These are phyloP conservation scores for Nemophila menziesii DNA, from an alignment of 257 asterid species.

Conservation along the genomic window DNA sequence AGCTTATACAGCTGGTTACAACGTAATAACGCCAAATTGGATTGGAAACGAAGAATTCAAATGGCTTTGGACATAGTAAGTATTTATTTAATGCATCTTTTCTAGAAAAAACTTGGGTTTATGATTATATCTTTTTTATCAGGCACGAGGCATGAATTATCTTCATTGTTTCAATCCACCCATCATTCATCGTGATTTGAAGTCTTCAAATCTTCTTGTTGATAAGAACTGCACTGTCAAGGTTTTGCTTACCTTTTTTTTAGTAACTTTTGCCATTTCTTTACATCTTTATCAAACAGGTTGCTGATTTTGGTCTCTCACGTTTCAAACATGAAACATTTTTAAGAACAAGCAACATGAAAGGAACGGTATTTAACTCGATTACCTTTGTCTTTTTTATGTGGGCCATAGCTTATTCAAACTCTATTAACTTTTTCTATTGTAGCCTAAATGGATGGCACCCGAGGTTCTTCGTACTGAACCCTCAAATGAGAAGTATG, in stretches of 20 bases:
- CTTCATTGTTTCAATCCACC: conserved; percentile 87
- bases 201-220: conserved; percentile 97
- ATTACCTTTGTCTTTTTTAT: too few relatives aligned
- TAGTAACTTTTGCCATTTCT: background rate
- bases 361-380: conserved; percentile 69
- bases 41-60: conserved; percentile 71
- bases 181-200: conserved; percentile 84
- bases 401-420: background rate
- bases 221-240: conserved; percentile 95
- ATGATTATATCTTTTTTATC: too few relatives aligned
- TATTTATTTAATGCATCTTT: conserved; percentile 12
- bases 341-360: conserved; percentile 70
- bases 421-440: background rate
- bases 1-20: conserved; percentile 76
- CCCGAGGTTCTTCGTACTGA: conserved; percentile 97
- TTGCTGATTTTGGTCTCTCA: conserved; percentile 95
- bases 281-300: conserved; percentile 32
- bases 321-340: conserved; percentile 75
- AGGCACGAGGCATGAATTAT: conserved; percentile 97
- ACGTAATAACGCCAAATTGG: conserved; percentile 59
- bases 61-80: conserved; percentile 97
- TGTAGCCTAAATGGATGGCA: conserved; percentile 99
- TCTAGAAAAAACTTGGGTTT: too few relatives aligned
- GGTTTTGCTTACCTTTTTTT: conserved; percentile 29
- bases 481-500: conserved; percentile 78